These are phyloP conservation scores for Scheffersomyces titani DNA, from an alignment of 1,139 yeast species.

Conservation along the genomic window DNA sequence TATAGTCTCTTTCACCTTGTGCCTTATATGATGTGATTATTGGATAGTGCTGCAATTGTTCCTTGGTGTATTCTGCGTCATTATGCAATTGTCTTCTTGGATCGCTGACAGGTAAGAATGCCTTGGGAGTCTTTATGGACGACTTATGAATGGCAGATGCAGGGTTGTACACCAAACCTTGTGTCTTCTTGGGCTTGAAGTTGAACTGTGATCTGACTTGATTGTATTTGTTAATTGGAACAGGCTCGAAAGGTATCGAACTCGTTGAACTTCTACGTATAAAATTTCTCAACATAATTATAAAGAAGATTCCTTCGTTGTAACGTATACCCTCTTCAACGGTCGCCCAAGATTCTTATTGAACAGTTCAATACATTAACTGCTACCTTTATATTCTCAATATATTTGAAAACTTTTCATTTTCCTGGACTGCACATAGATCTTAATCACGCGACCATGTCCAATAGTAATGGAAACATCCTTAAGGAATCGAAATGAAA, in stretches of 20 bases:
- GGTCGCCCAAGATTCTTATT: neutral
- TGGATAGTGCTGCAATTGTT: constrained; percentile 58
- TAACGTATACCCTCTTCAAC: neutral
- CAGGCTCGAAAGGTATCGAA: constrained; percentile 33
- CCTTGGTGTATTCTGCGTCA: constrained; percentile 28
- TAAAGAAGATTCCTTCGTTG: neutral
- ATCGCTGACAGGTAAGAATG: constrained; percentile 68
- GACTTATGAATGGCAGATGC: constrained; percentile 26
- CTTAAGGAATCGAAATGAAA: neutral
- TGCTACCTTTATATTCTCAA: neutral
- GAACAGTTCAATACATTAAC: neutral
- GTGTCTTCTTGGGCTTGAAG: constrained; percentile 41
- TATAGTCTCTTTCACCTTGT: constrained; percentile 51
- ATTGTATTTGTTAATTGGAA: constrained; percentile 42
- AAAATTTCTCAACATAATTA: constrained; percentile 12
- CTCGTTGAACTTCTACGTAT: constrained; percentile 15
- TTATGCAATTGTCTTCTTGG: constrained; percentile 48
- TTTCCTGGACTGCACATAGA: neutral
- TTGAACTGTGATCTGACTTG: constrained; percentile 41
- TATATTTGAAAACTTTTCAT: neutral
- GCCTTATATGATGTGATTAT: constrained; percentile 34
- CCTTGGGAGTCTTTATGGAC: constrained; percentile 58
- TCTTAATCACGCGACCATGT: neutral
- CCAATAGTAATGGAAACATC: neutral
- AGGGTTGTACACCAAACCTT: constrained; percentile 43